Evolutionary conservation across 1,139 yeast genomes (phyloP), one percentile per base, ranked within the genome.

Genomic region (Debaryomyces fabryi): DNA sequence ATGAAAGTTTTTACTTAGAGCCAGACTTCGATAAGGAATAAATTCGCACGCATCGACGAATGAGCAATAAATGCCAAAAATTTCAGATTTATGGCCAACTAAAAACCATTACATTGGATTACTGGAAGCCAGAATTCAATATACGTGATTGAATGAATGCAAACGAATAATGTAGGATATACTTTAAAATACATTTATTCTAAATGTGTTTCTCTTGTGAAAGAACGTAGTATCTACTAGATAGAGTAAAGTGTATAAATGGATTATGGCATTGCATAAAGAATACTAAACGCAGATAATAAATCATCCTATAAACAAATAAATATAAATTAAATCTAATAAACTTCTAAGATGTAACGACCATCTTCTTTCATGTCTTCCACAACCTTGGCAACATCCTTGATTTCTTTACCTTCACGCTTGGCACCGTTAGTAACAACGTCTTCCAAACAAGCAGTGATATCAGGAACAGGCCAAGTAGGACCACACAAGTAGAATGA

Each of bases 381-480:
- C 61, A 92, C 90, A 45, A 84, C 90, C 64, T 84, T 83, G 46
- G 85, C 83, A 52, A 86, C 79, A 61, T 92, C 96, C 58, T 71
- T 69, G 52, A 91, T 74, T 56, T 76, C 82, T 51, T 78, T 78
- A 50, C 93, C 95, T 48, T 76, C 78, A 57, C 74, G 76, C 47
- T 74, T 74, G 33, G 96, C 96, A 54, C 89, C 96, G 47, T 82
- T 80, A 18, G 68, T 67, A 46, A 91, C 79, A 59, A 93, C 88
- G 58, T 89, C 96, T 63, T 87, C 88, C 58, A 93, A 76, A 59
- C 96, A 96, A 44, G 87, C 89, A 50, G 97, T 89, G 59, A 93
- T 88, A 68, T 92, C 97, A 15, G 98, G 97, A 60, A 93, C 98
- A 25, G 99, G 99, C 99, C 99, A 93, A 1, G 98, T 93, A 40